These are phyloP conservation scores for Tricholoma sp. DNA, from an alignment of 768 basidiomycete species.

Conservation along the genomic window DNA sequence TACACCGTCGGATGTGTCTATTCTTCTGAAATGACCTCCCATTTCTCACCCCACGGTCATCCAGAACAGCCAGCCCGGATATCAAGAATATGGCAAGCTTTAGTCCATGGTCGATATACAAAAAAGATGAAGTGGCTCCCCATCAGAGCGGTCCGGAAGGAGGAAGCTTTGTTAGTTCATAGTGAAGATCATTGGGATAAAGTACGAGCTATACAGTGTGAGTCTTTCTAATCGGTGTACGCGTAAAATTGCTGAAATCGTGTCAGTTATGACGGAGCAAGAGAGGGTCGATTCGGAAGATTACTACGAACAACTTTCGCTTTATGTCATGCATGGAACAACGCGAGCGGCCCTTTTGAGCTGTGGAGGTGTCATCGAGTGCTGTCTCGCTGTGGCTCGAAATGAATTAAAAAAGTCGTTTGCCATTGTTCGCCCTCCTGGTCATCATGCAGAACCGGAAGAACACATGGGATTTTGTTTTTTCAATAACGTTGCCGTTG, in stretches of 20 bases:
- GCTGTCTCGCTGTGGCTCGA: constrained; percentile 78
- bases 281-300: constrained; percentile 68
- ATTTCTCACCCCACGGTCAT: constrained; percentile 55
- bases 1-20: constrained; percentile 81
- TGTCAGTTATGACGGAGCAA: constrained; percentile 66
- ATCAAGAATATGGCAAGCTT: constrained; percentile 59
- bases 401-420: constrained; percentile 78
- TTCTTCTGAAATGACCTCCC: constrained; percentile 80
- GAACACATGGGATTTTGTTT: constrained; percentile 99
- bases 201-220: constrained; percentile 78
- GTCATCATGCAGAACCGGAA: constrained; percentile 97
- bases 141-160: constrained; percentile 64
- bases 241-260: constrained; percentile 4
- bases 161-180: constrained; percentile 88
- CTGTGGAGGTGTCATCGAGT: constrained; percentile 93
- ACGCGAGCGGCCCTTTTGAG: constrained; percentile 82
- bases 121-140: constrained; percentile 73
- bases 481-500: constrained; percentile 97
- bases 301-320: constrained; percentile 87
- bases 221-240: constrained; percentile 25
- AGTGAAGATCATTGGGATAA: constrained; percentile 90
- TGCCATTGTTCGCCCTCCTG: constrained; percentile 95
- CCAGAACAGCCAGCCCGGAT: constrained; percentile 86
- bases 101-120: constrained; percentile 56
- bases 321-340: constrained; percentile 86